These are phyloP conservation scores for Omphalotus olearius DNA, from an alignment of 1,284 basidiomycete genomes.

Conservation along the genomic window DNA sequence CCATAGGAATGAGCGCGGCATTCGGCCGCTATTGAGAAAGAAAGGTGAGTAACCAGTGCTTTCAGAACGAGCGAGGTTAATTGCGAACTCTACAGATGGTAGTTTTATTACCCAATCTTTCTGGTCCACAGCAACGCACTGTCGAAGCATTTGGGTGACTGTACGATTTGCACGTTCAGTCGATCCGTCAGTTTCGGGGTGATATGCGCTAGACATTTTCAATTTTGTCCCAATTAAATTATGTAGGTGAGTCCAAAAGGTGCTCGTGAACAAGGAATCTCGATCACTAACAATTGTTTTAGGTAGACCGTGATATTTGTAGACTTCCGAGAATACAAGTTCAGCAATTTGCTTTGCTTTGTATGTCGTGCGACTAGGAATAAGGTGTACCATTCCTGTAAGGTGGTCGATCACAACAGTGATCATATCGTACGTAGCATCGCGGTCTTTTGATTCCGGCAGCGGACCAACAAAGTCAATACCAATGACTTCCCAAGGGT, in stretches of 20 bases:
- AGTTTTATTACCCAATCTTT: constrained; percentile 17
- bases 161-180: constrained; percentile 21
- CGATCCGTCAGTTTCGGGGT: constrained; percentile 22
- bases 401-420: constrained; percentile 31
- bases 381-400: constrained; percentile 28
- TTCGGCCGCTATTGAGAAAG: constrained; percentile 27
- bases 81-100: constrained; percentile 21
- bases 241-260: constrained; percentile 23
- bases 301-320: constrained; percentile 24
- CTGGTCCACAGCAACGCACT: constrained; percentile 12
- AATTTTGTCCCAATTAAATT: constrained; percentile 20
- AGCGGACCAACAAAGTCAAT: constrained; percentile 36
- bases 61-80: constrained; percentile 19
- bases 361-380: constrained; percentile 21
- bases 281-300: constrained; percentile 20
- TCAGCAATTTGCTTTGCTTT: constrained; percentile 19
- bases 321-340: constrained; percentile 21
- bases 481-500: constrained; percentile 27
- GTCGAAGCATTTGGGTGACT: constrained; percentile 10
- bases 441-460: constrained; percentile 22
- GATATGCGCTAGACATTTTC: constrained; percentile 22
- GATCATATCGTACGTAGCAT: constrained; percentile 26
- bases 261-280: constrained; percentile 20
- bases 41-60: constrained; percentile 28
- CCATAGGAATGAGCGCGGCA: constrained; percentile 26